Percentiles rank a stretch among this genome's conserved stretches.
phyloP scores from a whole-genome alignment of 768 basidiomycete genomes.

The Cubamyces lactineus region DNA sequence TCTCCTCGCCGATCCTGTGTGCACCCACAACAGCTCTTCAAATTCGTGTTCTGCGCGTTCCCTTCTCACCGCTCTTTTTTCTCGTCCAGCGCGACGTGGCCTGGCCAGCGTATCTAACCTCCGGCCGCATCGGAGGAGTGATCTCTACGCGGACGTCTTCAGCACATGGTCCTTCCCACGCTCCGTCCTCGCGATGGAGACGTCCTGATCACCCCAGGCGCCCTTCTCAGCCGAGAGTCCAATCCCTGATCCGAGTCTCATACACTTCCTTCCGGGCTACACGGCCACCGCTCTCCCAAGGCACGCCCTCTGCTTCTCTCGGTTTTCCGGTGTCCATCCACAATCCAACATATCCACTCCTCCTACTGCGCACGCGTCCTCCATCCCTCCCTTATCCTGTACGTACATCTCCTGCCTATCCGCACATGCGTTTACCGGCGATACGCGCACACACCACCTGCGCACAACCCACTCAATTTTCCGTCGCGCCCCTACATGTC shows the following conservation, averaged over 20 bases:
- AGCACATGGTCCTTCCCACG: background rate
- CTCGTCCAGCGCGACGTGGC: too few species aligned
- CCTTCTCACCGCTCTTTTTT: too few species aligned
- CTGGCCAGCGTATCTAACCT: background rate
- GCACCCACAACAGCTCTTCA: too few species aligned
- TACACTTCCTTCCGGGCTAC: slow-evolving; percentile 23
- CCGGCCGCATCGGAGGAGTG: slow-evolving; percentile 5
- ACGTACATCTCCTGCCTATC: background rate
- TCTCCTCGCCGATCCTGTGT: too few species aligned
- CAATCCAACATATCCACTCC: background rate
- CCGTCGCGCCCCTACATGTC: background rate
- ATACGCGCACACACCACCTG: too few species aligned
- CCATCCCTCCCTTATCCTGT: background rate
- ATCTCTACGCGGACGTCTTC: background rate
- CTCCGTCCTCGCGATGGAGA: background rate
- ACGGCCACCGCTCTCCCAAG: slow-evolving; percentile 14
- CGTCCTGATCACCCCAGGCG: slow-evolving; percentile 7
- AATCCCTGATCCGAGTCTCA: slow-evolving; percentile 16
- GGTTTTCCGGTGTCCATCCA: background rate
- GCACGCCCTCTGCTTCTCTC: background rate
- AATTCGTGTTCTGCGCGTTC: too few species aligned
- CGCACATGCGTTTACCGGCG: background rate
- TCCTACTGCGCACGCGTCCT: background rate
- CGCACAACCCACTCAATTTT: too few species aligned
- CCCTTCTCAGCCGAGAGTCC: slow-evolving; percentile 8